Base-by-base conservation (phyloP, 176 grass and related monocot species). In the Eleusine indica region DNA sequence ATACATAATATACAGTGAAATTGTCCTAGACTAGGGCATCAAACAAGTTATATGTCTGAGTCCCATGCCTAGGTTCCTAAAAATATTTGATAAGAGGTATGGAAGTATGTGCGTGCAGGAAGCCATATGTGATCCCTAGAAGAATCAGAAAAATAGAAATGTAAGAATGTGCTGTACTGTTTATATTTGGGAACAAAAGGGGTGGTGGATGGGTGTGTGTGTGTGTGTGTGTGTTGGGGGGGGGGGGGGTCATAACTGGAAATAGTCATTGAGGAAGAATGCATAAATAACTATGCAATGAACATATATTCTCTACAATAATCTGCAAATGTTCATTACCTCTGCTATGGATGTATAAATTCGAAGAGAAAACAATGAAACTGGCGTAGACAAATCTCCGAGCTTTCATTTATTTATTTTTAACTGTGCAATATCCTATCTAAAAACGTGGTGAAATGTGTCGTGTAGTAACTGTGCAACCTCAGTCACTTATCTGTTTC, bases 401-500 rank as follows among this genome's bases (percentile, higher is more conserved):
- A 68, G 18, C 5, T 75, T 11, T 86, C 64, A 21, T 61, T 79
- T 14, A 21, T 69, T 67, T 85, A 25, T 48, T 29, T 7, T 15
- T 66, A 18, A 68, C 40, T 22, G 13, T 10, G 30, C 57, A 42
- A 58, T 44, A 18, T 54, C 70, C 37, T 28, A 80, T 80, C 17
- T 68, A 21, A 68, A 43, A 85, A 28, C n/a, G 4, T 19, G 62
- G 13, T 16, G 16, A 75, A 87, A 63, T 58, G 32, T 70, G 42
- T 44, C 70, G 56, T 49, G 12, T 9, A 81, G 32, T 73, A 65
- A 35, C 32, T 35, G 32, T 35, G 32, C 32, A 35, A 32, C 21
- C 43, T 52, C 47, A 70, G 48, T 64, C 29, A 73, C 25, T 58
- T 40, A 37, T 78, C 57, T 81, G 21, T 41, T 87, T 88, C 30